Evolutionary conservation across 2,329 filamentous ascomycete genomes (phyloP).

Genomic region (Cladosporium sp.): DNA sequence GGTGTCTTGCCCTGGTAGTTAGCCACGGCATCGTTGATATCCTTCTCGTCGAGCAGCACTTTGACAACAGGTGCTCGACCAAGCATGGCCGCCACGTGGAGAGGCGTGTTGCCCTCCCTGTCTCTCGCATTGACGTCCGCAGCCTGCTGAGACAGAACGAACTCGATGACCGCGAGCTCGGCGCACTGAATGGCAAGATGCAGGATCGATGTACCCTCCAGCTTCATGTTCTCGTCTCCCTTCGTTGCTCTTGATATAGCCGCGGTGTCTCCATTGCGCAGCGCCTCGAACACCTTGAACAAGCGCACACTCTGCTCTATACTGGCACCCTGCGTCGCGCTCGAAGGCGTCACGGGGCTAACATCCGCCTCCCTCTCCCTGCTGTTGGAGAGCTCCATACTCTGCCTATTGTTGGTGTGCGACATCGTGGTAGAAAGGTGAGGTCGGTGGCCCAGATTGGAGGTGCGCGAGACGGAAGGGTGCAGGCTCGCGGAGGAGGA

Average conservation of each 20-base stretch:
- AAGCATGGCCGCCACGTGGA: conserved; percentile 81
- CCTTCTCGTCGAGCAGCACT: conserved; percentile 74
- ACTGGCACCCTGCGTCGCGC: conserved; percentile 36
- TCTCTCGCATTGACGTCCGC: conserved; percentile 82
- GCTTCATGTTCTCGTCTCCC: conserved; percentile 36
- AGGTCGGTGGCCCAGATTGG: conserved; percentile 25
- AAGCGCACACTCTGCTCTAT: conserved; percentile 94
- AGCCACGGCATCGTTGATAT: conserved; percentile 80
- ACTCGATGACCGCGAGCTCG: conserved; percentile 87
- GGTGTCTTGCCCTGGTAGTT: conserved; percentile 84
- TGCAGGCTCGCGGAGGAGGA: conserved; percentile 5
- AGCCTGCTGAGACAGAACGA: conserved; percentile 67
- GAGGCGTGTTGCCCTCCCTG: conserved; percentile 87
- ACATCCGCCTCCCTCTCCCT: conserved; percentile 11
- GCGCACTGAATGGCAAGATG: conserved; percentile 96
- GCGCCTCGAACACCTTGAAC: conserved; percentile 88
- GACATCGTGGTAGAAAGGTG: conserved; percentile 36
- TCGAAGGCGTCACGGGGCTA: conserved; percentile 19
- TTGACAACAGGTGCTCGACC: conserved; percentile 77
- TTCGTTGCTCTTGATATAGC: conserved; percentile 84
- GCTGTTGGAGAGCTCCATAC: conserved; percentile 12
- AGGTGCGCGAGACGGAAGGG: conserved; percentile 14
- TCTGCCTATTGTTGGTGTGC: conserved; percentile 19
- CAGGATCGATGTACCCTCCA: conserved; percentile 84
- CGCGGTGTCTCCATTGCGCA: conserved; percentile 84